Percentiles rank a stretch among this genome's conserved stretches.
These are phyloP conservation scores for Colletotrichum plurivorum DNA, from an alignment of 2,329 filamentous ascomycete genomes.

Conservation along the genomic window DNA sequence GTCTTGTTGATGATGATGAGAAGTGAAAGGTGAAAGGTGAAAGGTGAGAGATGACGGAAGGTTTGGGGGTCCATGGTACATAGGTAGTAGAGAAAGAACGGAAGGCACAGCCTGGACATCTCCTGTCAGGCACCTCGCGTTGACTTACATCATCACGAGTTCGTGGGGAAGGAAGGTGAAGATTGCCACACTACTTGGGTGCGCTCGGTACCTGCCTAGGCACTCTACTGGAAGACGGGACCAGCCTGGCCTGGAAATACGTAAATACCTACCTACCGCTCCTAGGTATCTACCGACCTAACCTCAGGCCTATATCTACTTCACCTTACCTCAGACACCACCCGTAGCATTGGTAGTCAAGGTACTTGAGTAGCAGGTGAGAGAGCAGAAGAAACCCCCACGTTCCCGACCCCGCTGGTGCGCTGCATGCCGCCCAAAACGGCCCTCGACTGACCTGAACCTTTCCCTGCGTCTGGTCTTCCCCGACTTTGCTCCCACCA, in stretches of 20 bases:
- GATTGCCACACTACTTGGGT: background rate
- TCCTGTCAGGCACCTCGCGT: slow-evolving; percentile 13
- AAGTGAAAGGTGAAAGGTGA: slow-evolving; percentile 27
- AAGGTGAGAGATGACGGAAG: slow-evolving; percentile 13
- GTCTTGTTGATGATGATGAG: slow-evolving; percentile 20
- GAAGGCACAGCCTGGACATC: background rate
- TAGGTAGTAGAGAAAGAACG: background rate
- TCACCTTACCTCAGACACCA: background rate
- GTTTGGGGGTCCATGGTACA: background rate
- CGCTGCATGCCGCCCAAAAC: slow-evolving; percentile 36
- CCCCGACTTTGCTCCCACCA: background rate
- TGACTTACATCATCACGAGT: slow-evolving; percentile 13
- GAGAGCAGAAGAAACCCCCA: slow-evolving; percentile 26
- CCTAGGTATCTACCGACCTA: too few species aligned
- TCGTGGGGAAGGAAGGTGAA: background rate
- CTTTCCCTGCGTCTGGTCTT: slow-evolving; percentile 16
- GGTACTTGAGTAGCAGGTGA: background rate
- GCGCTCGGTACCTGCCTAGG: background rate
- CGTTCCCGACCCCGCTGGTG: slow-evolving; percentile 26
- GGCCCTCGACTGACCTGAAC: slow-evolving; percentile 17
- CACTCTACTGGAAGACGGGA: background rate
- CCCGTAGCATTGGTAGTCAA: background rate
- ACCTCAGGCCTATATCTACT: too few species aligned
- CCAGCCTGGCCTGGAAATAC: too few species aligned
- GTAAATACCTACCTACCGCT: too few species aligned